Conservation (phyloP, 1,284 basidiomycete genomes). For the Ceratobasidium sp. region DNA sequence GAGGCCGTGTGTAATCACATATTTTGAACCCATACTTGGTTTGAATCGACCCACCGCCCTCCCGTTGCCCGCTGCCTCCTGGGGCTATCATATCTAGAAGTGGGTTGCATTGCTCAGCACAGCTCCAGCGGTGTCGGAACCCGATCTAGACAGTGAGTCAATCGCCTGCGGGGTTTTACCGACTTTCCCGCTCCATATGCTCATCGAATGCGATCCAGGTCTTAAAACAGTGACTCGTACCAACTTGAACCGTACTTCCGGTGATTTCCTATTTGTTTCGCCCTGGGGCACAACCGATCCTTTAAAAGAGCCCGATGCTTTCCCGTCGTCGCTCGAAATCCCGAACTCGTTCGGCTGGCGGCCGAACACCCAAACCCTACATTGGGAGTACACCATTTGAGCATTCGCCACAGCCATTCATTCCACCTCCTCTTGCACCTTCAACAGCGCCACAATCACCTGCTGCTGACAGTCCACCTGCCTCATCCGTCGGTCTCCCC, state of each 20-base stretch:
- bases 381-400: conserved; percentile 32
- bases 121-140: background rate
- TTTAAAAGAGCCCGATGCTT: background rate
- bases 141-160: conserved; percentile 14
- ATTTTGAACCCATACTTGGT: conserved; percentile 29
- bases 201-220: conserved; percentile 5
- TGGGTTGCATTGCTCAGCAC: conserved; percentile 1
- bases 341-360: conserved; percentile 18
- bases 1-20: conserved; percentile 34
- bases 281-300: conserved; percentile 2
- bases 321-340: conserved; percentile 25
- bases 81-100: background rate
- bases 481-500: conserved; percentile 34
- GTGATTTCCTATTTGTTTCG: conserved; percentile 8
- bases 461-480: conserved; percentile 12
- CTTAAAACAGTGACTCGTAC: background rate
- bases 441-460: conserved; percentile 26
- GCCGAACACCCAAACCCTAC: conserved; percentile 24
- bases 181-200: background rate
- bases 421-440: conserved; percentile 32
- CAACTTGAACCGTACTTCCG: conserved; percentile 7
- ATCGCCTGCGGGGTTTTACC: background rate
- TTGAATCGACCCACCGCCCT: conserved; percentile 27
- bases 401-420: conserved; percentile 30
- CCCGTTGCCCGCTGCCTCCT: background rate